Percentiles rank a stretch among this genome's conserved stretches.
Evolutionary conservation across 2,329 filamentous ascomycete species (phyloP).

Genomic region (Achaetomium macrosporum): DNA sequence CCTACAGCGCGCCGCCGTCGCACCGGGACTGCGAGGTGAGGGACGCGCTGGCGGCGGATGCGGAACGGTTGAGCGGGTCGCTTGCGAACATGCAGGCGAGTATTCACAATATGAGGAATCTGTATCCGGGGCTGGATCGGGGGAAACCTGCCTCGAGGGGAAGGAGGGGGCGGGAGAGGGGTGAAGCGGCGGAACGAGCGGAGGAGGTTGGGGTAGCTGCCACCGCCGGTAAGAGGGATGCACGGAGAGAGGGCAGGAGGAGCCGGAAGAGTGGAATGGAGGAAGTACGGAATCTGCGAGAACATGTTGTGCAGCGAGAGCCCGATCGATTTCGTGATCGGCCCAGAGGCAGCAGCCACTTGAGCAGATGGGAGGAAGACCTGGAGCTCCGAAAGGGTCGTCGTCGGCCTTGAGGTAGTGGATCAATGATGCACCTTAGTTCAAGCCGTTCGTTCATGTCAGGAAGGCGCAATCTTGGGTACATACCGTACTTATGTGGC

Average conservation of each 20-base stretch:
- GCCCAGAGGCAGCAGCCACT: too few relatives aligned
- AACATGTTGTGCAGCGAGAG: too few relatives aligned
- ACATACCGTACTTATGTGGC: too few relatives aligned
- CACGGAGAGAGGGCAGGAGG: neutral
- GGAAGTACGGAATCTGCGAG: too few relatives aligned
- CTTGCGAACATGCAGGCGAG: conserved; percentile 17
- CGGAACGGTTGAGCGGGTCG: conserved; percentile 15
- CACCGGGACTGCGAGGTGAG: conserved; percentile 20
- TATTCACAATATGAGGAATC: conserved; percentile 23
- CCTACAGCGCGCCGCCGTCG: neutral
- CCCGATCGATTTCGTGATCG: too few relatives aligned
- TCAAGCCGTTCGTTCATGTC: too few relatives aligned
- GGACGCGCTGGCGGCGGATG: conserved; percentile 16
- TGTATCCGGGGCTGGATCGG: conserved; percentile 14
- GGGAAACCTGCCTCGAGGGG: too few relatives aligned
- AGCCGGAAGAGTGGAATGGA: neutral
- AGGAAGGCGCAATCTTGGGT: too few relatives aligned
- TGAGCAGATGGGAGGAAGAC: too few relatives aligned
- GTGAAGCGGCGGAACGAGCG: neutral
- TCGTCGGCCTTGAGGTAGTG: too few relatives aligned
- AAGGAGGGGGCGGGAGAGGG: neutral
- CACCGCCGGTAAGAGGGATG: neutral
- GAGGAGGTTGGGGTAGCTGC: neutral
- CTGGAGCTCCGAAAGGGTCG: too few relatives aligned
- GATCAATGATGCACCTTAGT: too few relatives aligned